Evolutionary conservation across 2,329 filamentous ascomycete genomes (phyloP).

Genomic region (Penicillium sp.): DNA sequence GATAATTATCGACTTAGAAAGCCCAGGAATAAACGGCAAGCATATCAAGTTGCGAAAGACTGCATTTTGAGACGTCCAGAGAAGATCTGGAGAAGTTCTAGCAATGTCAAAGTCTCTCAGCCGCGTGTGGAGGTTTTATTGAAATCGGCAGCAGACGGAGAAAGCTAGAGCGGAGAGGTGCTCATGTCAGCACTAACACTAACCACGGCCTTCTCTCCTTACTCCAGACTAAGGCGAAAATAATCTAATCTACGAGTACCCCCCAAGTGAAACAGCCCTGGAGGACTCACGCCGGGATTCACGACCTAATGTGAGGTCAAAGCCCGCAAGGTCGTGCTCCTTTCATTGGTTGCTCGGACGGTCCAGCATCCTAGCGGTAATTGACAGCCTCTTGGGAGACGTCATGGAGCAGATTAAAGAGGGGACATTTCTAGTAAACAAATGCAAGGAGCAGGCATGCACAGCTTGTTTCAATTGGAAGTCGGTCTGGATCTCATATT

Average conservation of each 20-base stretch:
- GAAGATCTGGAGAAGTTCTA: constrained; percentile 1
- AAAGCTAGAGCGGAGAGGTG: constrained; percentile 17
- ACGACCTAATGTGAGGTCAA: constrained; percentile 9
- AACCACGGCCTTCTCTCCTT: constrained; percentile 8
- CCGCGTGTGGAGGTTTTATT: constrained; percentile 2
- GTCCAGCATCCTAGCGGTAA: constrained; percentile 4
- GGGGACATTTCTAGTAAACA: constrained; percentile 10
- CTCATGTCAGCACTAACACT: constrained; percentile 21
- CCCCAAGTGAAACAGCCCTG: constrained; percentile 4
- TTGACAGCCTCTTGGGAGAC: constrained; percentile 11
- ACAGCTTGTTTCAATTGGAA: neutral
- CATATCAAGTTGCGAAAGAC: constrained; percentile 16
- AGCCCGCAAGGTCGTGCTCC: constrained; percentile 3
- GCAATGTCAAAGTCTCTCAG: constrained; percentile 6
- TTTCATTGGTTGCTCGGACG: constrained; percentile 11
- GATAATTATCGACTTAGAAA: constrained; percentile 8
- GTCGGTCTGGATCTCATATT: neutral
- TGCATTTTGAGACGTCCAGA: constrained; percentile 15
- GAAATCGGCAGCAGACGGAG: constrained; percentile 12
- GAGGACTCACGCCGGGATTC: neutral
- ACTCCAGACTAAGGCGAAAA: neutral
- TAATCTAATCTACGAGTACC: neutral
- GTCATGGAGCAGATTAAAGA: constrained; percentile 18
- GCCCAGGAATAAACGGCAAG: constrained; percentile 4
- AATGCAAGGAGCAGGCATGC: constrained; percentile 13